Percentiles rank a stretch among this genome's conserved stretches.
phyloP scores from a whole-genome alignment of 495 filamentous ascomycete species.

The Parathielavia hyrcaniae region DNA sequence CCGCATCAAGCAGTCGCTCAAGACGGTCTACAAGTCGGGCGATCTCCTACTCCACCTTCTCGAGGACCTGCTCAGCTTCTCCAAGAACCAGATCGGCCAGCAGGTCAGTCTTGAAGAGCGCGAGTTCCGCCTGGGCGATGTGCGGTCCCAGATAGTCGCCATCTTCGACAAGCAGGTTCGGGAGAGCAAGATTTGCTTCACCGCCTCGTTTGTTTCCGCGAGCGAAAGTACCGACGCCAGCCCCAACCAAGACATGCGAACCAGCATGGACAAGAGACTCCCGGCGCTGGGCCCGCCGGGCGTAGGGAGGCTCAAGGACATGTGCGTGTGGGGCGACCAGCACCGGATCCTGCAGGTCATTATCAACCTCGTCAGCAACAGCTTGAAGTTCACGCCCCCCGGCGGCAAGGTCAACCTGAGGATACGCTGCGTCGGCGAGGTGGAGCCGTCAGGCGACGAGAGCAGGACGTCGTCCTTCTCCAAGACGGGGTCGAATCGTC shows the following conservation, averaged over 20 bases:
- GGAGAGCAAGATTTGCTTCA: conserved; percentile 66
- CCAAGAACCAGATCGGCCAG: conserved; percentile 86
- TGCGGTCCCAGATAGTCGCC: conserved; percentile 68
- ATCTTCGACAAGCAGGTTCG: conserved; percentile 86
- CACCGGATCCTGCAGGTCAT: conserved; percentile 83
- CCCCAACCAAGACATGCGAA: conserved; percentile 27
- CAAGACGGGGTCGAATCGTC: conserved; percentile 37
- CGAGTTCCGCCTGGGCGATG: conserved; percentile 74
- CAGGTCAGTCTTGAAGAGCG: conserved; percentile 70
- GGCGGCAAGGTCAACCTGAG: conserved; percentile 66
- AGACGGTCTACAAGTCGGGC: conserved; percentile 83
- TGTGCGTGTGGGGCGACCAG: conserved; percentile 81
- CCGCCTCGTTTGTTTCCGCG: conserved; percentile 58
- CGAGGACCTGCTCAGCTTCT: conserved; percentile 88
- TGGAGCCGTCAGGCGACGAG: conserved; percentile 34
- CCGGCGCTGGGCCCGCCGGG: conserved; percentile 54
- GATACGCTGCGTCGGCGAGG: conserved; percentile 64
- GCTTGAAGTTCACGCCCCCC: conserved; percentile 82
- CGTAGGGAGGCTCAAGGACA: conserved; percentile 59
- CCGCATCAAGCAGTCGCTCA: conserved; percentile 71
- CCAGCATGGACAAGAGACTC: conserved; percentile 35
- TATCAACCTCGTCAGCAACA: conserved; percentile 90
- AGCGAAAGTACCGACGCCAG: conserved; percentile 32
- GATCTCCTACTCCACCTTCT: conserved; percentile 80
- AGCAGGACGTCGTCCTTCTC: conserved; percentile 49